Evolutionary conservation across 257 asterid genomes (phyloP).

Genomic region (Ajuga chamaepitys): DNA sequence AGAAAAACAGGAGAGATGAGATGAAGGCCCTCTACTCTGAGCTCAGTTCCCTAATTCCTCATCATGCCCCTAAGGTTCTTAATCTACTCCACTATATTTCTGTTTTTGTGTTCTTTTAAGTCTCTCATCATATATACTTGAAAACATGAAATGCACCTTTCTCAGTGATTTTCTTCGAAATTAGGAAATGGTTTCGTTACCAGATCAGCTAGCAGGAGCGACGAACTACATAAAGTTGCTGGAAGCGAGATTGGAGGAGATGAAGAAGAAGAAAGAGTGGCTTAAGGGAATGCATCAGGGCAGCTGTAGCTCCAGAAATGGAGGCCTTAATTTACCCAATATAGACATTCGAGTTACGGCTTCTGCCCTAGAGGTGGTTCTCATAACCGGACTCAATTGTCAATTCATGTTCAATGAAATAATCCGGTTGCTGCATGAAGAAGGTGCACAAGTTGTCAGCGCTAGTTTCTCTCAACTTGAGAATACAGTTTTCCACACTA

Average conservation of each 20-base stretch:
- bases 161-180: background rate
- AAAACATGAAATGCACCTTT: background rate
- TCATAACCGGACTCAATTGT: constrained; percentile 36
- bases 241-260: constrained; percentile 38
- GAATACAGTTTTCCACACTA: constrained; percentile 42
- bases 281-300: background rate
- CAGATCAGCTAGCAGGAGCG: constrained; percentile 64
- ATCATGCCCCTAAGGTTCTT: constrained; percentile 40
- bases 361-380: constrained; percentile 35
- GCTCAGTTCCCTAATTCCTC: constrained; percentile 57
- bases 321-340: constrained; percentile 23
- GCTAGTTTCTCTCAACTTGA: constrained; percentile 34
- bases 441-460: constrained; percentile 45
- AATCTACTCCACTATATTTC: too few relatives aligned
- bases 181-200: constrained; percentile 43
- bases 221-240: constrained; percentile 47
- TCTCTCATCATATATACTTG: too few relatives aligned
- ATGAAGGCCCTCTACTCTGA: constrained; percentile 51
- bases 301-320: background rate
- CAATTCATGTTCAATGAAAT: constrained; percentile 45
- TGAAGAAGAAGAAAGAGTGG: constrained; percentile 46
- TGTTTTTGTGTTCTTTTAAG: too few relatives aligned
- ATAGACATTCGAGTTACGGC: constrained; percentile 44
- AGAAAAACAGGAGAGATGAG: constrained; percentile 57
- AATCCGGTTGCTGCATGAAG: constrained; percentile 49